Evolutionary conservation across 164 flowering plant genomes (phyloP).

Genomic region (Berberis thunbergii): DNA sequence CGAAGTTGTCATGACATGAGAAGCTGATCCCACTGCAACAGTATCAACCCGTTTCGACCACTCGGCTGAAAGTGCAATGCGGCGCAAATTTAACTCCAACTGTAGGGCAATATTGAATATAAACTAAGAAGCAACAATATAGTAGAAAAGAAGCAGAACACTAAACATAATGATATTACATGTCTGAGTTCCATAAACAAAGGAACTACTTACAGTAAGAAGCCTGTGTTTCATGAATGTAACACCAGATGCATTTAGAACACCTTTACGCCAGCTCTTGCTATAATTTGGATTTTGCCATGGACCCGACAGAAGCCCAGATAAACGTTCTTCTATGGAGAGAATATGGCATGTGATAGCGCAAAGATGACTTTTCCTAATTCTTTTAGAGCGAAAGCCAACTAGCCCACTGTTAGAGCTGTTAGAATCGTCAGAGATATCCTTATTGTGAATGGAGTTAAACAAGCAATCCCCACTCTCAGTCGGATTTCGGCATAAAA

Average conservation of each 20-base stretch:
- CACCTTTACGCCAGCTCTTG: conserved; percentile 47
- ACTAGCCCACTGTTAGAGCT: conserved; percentile 17
- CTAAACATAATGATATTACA: neutral
- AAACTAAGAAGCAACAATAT: neutral
- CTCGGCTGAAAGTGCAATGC: conserved; percentile 57
- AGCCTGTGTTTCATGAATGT: conserved; percentile 44
- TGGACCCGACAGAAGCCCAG: conserved; percentile 83
- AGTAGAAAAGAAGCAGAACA: neutral
- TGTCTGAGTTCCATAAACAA: neutral
- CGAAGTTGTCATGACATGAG: conserved; percentile 41
- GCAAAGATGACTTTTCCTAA: conserved; percentile 44
- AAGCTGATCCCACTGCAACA: conserved; percentile 68
- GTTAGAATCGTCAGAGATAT: conserved; percentile 21
- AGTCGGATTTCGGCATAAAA: conserved; percentile 50
- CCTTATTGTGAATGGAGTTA: conserved; percentile 18
- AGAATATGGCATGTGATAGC: conserved; percentile 46
- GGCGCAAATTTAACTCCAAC: conserved; percentile 79
- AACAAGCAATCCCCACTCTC: conserved; percentile 61
- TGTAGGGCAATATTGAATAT: conserved; percentile 26
- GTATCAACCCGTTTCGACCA: conserved; percentile 83
- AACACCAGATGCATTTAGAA: conserved; percentile 43
- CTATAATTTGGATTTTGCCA: conserved; percentile 67
- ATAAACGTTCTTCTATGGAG: conserved; percentile 64
- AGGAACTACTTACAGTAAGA: conserved; percentile 41
- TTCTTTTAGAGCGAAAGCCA: conserved; percentile 26